These are phyloP conservation scores for Xylariaceae sp. DNA, from an alignment of 2,329 filamentous ascomycete species.

Conservation along the genomic window DNA sequence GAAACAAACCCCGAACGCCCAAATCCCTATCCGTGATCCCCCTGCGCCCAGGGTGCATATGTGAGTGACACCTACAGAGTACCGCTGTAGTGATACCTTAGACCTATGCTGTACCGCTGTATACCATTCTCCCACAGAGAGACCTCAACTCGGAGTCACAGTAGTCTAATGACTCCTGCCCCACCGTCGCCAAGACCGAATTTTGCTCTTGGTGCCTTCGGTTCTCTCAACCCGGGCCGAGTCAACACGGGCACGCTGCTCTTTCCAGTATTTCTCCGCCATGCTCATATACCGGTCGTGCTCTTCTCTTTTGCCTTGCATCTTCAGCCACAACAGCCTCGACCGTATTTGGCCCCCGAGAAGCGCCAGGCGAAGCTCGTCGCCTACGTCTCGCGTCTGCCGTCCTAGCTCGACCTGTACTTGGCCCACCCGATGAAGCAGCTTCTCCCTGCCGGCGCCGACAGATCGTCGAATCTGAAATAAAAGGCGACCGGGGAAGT, in stretches of 20 bases:
- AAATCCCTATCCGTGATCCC: too few species aligned
- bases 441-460: constrained; percentile 18
- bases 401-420: constrained; percentile 31
- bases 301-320: constrained; percentile 45
- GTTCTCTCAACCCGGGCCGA: constrained; percentile 27
- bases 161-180: too few species aligned
- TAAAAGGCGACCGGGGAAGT: constrained; percentile 19
- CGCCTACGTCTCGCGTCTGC: constrained; percentile 32
- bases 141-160: too few species aligned
- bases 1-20: too few species aligned
- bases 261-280: constrained; percentile 39
- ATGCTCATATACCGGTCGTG: constrained; percentile 42
- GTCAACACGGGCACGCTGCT: constrained; percentile 32
- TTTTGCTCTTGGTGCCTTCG: constrained; percentile 26
- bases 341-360: constrained; percentile 51
- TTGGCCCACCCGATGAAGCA: constrained; percentile 25
- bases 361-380: constrained; percentile 40
- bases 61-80: too few species aligned
- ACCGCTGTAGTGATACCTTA: too few species aligned
- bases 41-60: too few species aligned
- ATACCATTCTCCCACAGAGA: too few species aligned
- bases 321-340: constrained; percentile 51
- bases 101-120: too few species aligned
- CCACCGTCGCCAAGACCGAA: too few species aligned
- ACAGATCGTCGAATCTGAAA: constrained; percentile 24